Evolutionary conservation across 2,329 filamentous ascomycete species (phyloP), one percentile per base, ranked within the genome.

Genomic region (Ophiostoma triangulosporum): DNA sequence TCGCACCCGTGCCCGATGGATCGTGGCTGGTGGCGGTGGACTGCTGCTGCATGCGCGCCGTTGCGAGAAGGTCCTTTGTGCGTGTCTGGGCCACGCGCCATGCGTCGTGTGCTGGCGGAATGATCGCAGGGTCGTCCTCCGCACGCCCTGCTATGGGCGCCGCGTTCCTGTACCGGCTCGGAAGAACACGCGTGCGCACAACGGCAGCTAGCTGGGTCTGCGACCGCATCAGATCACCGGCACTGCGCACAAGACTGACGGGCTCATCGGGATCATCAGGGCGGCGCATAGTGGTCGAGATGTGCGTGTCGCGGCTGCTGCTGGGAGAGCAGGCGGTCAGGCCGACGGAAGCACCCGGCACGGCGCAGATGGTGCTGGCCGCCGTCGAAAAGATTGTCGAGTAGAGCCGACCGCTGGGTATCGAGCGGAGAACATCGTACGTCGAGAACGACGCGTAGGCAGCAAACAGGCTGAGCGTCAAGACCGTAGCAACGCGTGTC

Each of bases 131-230:
- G 4, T 27, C n/a, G 35, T 17, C 43, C 2, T 14, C 24, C 26
- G 3, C 43, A 1, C 14, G 2, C 22, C 14, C 26, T 7, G n/a
- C 48, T 6, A 17, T 26, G 3, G 27, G 8, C 43, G 43, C 43
- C 24, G 26, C 48, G 15, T 24, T 32, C 3, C 40, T 4, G 14
- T 26, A 2, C 9, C 24, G 20, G 17, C 48, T 22, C 6, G 22
- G 17, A 11, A 50, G 26, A 15, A 54, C 36, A 3, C 27, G 49
- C 14, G 46, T 45, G 35, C 53, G 46, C 4, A 93, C 68, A 1
- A 93, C 80, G 54, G 84, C 78, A 65, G 89, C 86, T 54, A 94
- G 88, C 27, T 81, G 76, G n/a, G 77, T 72, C 65, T 94, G 87
- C 1, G 85, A 78, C 17, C 74, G 74, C 72, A 93, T 84, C 22